Percentiles rank a stretch among this genome's conserved stretches.
These are phyloP conservation scores for Suillus subluteus DNA, from an alignment of 768 basidiomycete species.

Conservation along the genomic window DNA sequence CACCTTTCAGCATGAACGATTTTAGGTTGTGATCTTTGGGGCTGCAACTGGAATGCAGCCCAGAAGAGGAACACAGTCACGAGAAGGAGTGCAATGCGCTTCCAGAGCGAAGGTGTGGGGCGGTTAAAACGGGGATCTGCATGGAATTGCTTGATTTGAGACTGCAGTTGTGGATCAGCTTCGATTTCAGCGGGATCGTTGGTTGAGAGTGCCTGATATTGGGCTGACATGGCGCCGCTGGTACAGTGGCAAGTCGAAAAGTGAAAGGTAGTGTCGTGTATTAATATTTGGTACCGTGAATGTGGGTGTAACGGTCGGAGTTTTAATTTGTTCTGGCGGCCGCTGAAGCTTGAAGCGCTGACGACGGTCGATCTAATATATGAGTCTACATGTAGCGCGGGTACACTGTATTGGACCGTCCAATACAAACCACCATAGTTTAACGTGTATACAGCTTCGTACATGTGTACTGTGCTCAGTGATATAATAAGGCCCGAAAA, in stretches of 20 bases:
- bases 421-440: not conserved
- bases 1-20: slow-evolving; percentile 69
- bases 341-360: no score
- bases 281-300: not conserved
- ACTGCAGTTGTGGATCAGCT: slow-evolving; percentile 3
- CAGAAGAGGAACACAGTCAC: slow-evolving; percentile 47
- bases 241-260: not conserved
- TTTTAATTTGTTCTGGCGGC: not conserved
- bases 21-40: slow-evolving; percentile 38
- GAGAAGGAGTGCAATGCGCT: slow-evolving; percentile 47
- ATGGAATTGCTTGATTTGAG: slow-evolving; percentile 4
- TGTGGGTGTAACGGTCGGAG: not conserved
- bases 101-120: slow-evolving; percentile 47
- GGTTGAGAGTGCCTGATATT: slow-evolving; percentile 5
- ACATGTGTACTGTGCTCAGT: not conserved
- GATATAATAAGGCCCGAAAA: no score
- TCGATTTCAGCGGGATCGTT: not conserved
- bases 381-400: no score
- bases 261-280: not conserved
- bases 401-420: no score
- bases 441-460: not conserved
- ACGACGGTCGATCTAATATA: no score
- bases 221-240: not conserved
- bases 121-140: slow-evolving; percentile 41
- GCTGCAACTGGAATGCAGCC: slow-evolving; percentile 41